Conservation (phyloP, 1,139 yeast species). For the Groenewaldozyma sp. region DNA sequence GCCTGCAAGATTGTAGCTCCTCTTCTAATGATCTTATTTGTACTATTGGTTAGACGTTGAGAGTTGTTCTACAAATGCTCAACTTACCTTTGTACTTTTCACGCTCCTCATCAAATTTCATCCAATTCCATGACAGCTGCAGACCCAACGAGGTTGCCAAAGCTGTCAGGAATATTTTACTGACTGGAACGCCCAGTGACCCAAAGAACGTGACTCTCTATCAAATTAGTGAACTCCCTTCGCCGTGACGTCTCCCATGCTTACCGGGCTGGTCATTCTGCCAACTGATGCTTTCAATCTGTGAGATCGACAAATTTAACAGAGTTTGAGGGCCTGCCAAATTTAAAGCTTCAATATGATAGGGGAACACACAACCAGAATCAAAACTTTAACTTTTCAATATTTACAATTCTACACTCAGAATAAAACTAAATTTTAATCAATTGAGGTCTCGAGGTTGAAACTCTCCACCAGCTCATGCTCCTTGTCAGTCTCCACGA, state of each 20-base stretch:
- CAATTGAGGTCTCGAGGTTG: background rate
- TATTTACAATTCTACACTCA: too few relatives aligned
- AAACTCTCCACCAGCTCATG: background rate
- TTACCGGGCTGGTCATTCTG: too few relatives aligned
- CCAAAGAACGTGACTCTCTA: constrained; percentile 8
- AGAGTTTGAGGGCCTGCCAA: too few relatives aligned
- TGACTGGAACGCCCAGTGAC: constrained; percentile 14
- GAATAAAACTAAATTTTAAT: too few relatives aligned
- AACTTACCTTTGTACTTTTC: constrained; percentile 9
- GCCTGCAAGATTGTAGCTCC: constrained; percentile 5
- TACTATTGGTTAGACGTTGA: background rate
- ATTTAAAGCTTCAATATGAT: too few relatives aligned
- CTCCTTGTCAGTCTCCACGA: constrained; percentile 26
- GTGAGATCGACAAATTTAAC: too few relatives aligned
- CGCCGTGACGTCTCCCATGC: too few relatives aligned
- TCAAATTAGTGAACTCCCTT: too few relatives aligned
- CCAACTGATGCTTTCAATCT: too few relatives aligned
- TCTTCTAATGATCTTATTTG: constrained; percentile 4
- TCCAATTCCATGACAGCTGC: constrained; percentile 15
- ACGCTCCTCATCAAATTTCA: constrained; percentile 13
- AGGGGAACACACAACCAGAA: too few relatives aligned
- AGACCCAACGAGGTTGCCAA: constrained; percentile 17
- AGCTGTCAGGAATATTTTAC: constrained; percentile 15
- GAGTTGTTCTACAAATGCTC: background rate
- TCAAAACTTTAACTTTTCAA: too few relatives aligned